These are phyloP conservation scores for Chamaenerion angustifolium DNA, from an alignment of 345 rosid species.

Conservation along the genomic window DNA sequence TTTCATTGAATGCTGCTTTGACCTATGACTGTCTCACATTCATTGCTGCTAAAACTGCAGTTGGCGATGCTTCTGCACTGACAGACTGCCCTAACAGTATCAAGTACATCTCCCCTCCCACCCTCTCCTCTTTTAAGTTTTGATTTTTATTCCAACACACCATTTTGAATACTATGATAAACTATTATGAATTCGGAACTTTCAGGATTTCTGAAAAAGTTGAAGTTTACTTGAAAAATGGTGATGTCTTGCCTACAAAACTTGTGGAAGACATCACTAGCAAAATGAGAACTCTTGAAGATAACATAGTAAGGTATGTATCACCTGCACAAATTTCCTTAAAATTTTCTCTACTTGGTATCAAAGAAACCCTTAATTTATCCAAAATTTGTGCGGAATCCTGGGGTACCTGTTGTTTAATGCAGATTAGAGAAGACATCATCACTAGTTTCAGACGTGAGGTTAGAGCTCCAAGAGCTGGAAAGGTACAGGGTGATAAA, in stretches of 20 bases:
- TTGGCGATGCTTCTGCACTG: slow-evolving; percentile 48
- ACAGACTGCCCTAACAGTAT: slow-evolving; percentile 11
- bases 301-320: slow-evolving; percentile 38
- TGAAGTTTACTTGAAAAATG: slow-evolving; percentile 11
- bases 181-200: background rate
- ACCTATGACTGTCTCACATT: slow-evolving; percentile 28
- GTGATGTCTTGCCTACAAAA: slow-evolving; percentile 12
- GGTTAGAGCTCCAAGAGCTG: slow-evolving; percentile 58
- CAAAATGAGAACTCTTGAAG: slow-evolving; percentile 39
- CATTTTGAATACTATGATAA: background rate
- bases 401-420: background rate
- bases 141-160: background rate
- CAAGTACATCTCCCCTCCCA: slow-evolving; percentile 2
- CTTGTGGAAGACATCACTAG: slow-evolving; percentile 30
- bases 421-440: slow-evolving; percentile 51
- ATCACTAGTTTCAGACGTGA: slow-evolving; percentile 31
- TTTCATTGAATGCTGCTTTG: slow-evolving; percentile 29
- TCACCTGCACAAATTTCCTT: background rate
- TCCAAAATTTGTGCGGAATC: background rate
- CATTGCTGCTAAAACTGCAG: slow-evolving; percentile 29
- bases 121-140: background rate
- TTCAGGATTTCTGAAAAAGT: slow-evolving; percentile 27
- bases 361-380: background rate
- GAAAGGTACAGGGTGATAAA: slow-evolving; percentile 65
- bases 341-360: background rate